Conservation (phyloP, 2,329 filamentous ascomycete genomes). For the Aspergillus melleus region DNA sequence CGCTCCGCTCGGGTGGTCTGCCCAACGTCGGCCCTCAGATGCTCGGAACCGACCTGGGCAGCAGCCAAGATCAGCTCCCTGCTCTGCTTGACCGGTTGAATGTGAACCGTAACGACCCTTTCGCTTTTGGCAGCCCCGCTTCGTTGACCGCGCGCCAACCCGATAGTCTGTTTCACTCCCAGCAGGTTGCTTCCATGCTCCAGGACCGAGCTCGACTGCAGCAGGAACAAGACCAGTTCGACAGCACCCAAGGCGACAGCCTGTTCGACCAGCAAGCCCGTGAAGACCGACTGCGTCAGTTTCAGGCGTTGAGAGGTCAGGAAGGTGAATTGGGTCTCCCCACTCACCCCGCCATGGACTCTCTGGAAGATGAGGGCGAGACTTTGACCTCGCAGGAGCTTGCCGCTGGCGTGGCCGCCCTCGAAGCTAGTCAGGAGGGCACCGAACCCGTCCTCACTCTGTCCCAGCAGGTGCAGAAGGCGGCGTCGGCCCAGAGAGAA, state of each 20-base stretch:
- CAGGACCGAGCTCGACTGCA: conserved; percentile 61
- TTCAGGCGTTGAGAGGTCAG: conserved; percentile 74
- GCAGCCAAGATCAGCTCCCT: conserved; percentile 72
- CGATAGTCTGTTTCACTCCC: conserved; percentile 50
- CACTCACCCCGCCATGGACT: conserved; percentile 39
- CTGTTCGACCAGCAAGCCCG: conserved; percentile 53
- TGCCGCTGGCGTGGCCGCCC: conserved; percentile 19
- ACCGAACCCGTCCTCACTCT: conserved; percentile 64
- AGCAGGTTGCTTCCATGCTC: conserved; percentile 61
- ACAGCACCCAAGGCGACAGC: conserved; percentile 42
- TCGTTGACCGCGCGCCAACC: conserved; percentile 48
- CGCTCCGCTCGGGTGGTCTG: conserved; percentile 46
- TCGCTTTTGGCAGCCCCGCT: conserved; percentile 49
- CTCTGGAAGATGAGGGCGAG: conserved; percentile 29
- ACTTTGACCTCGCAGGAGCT: conserved; percentile 22
- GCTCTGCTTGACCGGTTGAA: conserved; percentile 66
- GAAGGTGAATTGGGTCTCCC: conserved; percentile 56
- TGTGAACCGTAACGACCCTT: conserved; percentile 53
- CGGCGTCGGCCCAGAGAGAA: conserved; percentile 48
- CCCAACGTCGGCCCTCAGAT: conserved; percentile 39
- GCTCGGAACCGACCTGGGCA: conserved; percentile 50
- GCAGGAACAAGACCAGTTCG: conserved; percentile 61
- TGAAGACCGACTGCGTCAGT: conserved; percentile 75
- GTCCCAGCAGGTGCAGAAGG: conserved; percentile 81
- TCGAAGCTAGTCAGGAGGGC: conserved; percentile 17